phyloP scores from a whole-genome alignment of 768 basidiomycete species.

The Amanita jacksonii region DNA sequence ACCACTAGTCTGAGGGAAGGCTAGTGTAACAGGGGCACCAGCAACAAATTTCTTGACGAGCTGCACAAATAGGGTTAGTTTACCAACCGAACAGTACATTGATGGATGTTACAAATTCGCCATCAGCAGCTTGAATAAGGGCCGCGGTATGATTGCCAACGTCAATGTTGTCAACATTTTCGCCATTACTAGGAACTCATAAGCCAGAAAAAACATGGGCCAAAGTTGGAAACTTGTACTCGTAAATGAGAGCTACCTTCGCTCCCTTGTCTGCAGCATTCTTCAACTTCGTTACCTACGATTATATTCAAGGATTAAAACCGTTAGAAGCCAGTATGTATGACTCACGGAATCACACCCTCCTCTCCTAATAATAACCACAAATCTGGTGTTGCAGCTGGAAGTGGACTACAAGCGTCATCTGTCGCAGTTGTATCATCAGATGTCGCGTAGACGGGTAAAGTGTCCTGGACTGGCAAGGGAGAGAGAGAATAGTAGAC shows the following conservation, averaged over 20 bases:
- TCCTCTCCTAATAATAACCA: constrained; percentile 51
- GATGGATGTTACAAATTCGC: constrained; percentile 39
- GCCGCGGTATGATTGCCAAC: constrained; percentile 39
- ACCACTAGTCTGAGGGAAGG: constrained; percentile 39
- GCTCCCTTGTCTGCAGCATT: constrained; percentile 48
- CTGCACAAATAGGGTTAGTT: constrained; percentile 23
- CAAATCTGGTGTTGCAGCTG: constrained; percentile 45
- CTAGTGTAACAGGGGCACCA: constrained; percentile 29
- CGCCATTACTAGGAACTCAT: constrained; percentile 31
- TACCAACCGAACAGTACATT: no score
- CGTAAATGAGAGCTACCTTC: constrained; percentile 40
- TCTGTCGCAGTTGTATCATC: constrained; percentile 40
- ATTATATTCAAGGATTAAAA: not conserved
- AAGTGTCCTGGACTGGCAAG: constrained; percentile 32
- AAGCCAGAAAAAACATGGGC: not conserved
- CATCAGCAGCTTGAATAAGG: constrained; percentile 46
- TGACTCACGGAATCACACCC: constrained; percentile 42
- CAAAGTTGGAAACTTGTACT: constrained; percentile 26
- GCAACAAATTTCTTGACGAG: constrained; percentile 41
- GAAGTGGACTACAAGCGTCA: constrained; percentile 52
- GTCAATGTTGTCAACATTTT: constrained; percentile 31
- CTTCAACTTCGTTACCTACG: constrained; percentile 37
- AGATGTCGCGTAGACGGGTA: constrained; percentile 52
- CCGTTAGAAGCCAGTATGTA: not conserved
- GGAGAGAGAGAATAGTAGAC: constrained; percentile 45